These are phyloP conservation scores for Anthracocystis setariae DNA, from an alignment of 1,284 basidiomycete genomes.

Conservation along the genomic window DNA sequence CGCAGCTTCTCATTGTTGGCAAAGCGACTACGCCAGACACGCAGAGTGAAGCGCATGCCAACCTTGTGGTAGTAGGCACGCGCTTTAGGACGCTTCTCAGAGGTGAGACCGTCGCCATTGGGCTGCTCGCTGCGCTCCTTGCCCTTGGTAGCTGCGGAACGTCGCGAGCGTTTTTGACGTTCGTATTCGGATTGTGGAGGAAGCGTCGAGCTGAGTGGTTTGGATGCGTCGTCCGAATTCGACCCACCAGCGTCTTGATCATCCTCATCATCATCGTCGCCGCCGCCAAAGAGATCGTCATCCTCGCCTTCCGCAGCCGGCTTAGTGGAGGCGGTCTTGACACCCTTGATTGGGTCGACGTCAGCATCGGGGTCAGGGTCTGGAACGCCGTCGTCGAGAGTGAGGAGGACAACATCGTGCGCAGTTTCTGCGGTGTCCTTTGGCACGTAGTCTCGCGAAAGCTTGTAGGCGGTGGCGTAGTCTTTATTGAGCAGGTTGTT, in stretches of 20 bases:
- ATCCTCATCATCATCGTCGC: constrained; percentile 44
- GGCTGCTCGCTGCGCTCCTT: constrained; percentile 45
- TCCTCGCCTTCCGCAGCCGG: constrained; percentile 17
- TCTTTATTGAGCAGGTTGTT: constrained; percentile 39
- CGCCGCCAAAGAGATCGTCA: constrained; percentile 53
- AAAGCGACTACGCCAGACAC: constrained; percentile 55
- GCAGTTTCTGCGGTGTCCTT: constrained; percentile 46
- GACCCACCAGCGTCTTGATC: constrained; percentile 25
- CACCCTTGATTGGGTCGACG: constrained; percentile 41
- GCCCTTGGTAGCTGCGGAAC: constrained; percentile 40
- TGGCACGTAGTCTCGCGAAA: constrained; percentile 58
- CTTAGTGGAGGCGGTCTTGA: constrained; percentile 18
- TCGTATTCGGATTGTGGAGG: constrained; percentile 55
- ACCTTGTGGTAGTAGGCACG: constrained; percentile 63
- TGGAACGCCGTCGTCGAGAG: constrained; percentile 57
- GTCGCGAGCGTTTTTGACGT: constrained; percentile 44
- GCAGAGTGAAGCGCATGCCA: constrained; percentile 60
- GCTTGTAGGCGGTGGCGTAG: constrained; percentile 55
- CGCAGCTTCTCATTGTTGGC: constrained; percentile 53
- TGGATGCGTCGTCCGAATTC: constrained; percentile 13
- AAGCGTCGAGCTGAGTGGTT: constrained; percentile 34
- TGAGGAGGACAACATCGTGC: constrained; percentile 53
- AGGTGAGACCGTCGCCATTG: constrained; percentile 22
- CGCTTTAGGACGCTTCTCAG: constrained; percentile 28
- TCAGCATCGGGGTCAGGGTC: constrained; percentile 55